phyloP scores from a whole-genome alignment of 2,329 filamentous ascomycete genomes.

The Venturiaceae sp. region DNA sequence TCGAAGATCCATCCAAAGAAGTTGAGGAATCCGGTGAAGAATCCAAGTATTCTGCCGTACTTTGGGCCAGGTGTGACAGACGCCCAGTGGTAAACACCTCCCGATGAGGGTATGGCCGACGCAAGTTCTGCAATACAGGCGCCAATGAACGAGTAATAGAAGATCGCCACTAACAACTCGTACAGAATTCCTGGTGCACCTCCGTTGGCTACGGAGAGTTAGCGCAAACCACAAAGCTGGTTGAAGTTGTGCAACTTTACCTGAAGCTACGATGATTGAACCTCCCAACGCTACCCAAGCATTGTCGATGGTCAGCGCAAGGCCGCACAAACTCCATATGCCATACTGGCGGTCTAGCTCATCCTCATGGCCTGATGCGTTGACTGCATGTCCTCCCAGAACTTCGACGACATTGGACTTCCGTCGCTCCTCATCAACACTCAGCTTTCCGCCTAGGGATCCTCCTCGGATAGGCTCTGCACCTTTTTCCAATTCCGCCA shows the following conservation, averaged over 20 bases:
- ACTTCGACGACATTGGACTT: background rate
- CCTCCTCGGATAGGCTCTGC: background rate
- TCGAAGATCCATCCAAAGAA: conserved; percentile 38
- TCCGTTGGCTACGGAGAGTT: conserved; percentile 33
- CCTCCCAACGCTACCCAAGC: conserved; percentile 37
- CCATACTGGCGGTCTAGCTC: conserved; percentile 42
- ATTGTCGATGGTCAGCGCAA: conserved; percentile 34
- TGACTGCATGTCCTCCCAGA: conserved; percentile 26
- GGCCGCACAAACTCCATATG: conserved; percentile 15
- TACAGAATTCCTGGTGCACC: conserved; percentile 34
- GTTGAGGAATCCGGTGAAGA: conserved; percentile 7
- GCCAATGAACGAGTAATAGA: conserved; percentile 42
- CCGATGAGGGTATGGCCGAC: conserved; percentile 31
- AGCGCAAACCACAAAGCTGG: conserved; percentile 33
- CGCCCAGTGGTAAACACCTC: conserved; percentile 44
- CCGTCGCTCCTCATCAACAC: background rate
- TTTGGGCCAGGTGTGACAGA: conserved; percentile 32
- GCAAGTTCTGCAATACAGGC: conserved; percentile 42
- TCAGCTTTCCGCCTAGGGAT: background rate
- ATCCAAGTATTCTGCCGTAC: conserved; percentile 4
- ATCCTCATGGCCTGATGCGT: conserved; percentile 41
- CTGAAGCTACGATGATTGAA: conserved; percentile 30
- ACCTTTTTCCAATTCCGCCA: background rate
- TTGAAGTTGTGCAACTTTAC: background rate
- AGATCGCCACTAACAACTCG: conserved; percentile 38